Evolutionary conservation across 345 rosid species (phyloP).

Genomic region (Aquilaria yunnanensis): DNA sequence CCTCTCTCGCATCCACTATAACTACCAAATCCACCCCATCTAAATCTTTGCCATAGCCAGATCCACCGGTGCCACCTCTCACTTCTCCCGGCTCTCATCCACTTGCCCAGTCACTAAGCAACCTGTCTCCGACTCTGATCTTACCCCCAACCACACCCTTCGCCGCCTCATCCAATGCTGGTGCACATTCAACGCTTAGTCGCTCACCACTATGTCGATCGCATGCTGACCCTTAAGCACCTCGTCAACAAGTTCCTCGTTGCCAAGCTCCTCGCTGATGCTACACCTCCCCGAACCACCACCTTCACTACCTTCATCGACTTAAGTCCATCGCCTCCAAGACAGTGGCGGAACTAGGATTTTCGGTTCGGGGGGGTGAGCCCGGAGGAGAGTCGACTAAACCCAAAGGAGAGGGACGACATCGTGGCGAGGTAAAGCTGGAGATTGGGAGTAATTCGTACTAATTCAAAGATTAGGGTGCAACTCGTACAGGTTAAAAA

Average conservation of each 20-base stretch:
- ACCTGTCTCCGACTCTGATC: constrained; percentile 42
- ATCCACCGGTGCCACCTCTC: constrained; percentile 55
- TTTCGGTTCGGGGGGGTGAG: too few relatives aligned
- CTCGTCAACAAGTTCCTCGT: constrained; percentile 7
- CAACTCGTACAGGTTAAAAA: too few relatives aligned
- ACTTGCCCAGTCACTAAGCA: constrained; percentile 76
- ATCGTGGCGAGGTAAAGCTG: too few relatives aligned
- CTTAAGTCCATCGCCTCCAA: constrained; percentile 55
- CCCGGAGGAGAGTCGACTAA: too few relatives aligned
- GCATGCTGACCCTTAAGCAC: constrained; percentile 15
- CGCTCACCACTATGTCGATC: constrained; percentile 33
- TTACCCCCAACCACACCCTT: constrained; percentile 85
- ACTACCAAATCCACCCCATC: constrained; percentile 42
- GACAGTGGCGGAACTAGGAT: too few relatives aligned
- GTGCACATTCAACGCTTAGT: constrained; percentile 88
- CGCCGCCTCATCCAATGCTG: constrained; percentile 86
- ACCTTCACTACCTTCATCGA: constrained; percentile 39
- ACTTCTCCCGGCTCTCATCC: background rate
- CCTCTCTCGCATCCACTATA: too few relatives aligned
- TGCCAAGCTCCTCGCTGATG: constrained; percentile 38
- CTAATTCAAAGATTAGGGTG: too few relatives aligned
- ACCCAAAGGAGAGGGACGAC: too few relatives aligned
- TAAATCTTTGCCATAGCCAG: constrained; percentile 53
- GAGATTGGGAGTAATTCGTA: too few relatives aligned
- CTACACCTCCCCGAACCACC: constrained; percentile 32